These are phyloP conservation scores for Curvularia sp. DNA, from an alignment of 2,329 filamentous ascomycete species.

Conservation along the genomic window DNA sequence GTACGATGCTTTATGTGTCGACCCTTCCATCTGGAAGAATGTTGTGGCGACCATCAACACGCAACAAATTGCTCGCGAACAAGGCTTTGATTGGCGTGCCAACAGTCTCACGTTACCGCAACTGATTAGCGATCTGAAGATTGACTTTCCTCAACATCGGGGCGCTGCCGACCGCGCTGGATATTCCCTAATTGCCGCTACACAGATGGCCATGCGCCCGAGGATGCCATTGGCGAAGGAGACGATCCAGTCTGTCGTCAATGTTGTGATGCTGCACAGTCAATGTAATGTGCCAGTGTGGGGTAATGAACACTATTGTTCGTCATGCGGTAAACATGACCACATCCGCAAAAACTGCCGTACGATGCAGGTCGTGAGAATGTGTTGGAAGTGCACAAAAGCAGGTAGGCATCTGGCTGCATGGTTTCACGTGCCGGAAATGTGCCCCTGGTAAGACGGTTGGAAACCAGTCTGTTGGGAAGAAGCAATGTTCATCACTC, in stretches of 20 bases:
- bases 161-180: conserved; percentile 1
- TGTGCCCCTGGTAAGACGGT: conserved; percentile 1
- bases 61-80: neutral
- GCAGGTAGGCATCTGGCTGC: neutral
- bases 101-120: neutral
- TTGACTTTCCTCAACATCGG: neutral
- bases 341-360: neutral
- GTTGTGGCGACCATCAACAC: conserved; percentile 6
- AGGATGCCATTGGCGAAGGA: neutral
- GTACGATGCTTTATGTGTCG: neutral
- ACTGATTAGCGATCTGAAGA: neutral
- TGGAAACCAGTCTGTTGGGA: neutral
- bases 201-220: conserved; percentile 11
- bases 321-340: neutral
- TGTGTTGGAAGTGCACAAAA: neutral
- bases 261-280: conserved; percentile 5
- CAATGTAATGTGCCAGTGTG: neutral
- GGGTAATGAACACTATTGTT: neutral
- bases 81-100: neutral
- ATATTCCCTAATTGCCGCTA: conserved; percentile 1
- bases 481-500: neutral
- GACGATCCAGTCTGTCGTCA: conserved; percentile 5
- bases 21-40: neutral
- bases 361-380: neutral
- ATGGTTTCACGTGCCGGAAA: neutral